Conservation (phyloP, 225 moss, liverwort and hornwort species). For the Thuidium tamariscinum region DNA sequence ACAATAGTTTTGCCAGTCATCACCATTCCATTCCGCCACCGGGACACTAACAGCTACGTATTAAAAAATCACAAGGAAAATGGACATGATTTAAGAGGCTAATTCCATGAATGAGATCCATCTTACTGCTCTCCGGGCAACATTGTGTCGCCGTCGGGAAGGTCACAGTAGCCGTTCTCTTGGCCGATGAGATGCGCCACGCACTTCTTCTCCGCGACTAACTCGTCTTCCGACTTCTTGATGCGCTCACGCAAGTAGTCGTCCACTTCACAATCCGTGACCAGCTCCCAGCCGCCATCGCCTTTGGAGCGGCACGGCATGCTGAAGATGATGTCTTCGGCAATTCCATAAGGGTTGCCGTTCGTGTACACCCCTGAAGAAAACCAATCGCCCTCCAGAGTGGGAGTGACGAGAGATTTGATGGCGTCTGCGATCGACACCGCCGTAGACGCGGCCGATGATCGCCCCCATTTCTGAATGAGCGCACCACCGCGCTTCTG, state of each 20-base stretch:
- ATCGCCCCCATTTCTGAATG: constrained; percentile 91
- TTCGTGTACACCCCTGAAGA: constrained; percentile 72
- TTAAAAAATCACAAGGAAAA: not conserved
- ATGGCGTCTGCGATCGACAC: constrained; percentile 89
- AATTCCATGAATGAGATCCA: not conserved
- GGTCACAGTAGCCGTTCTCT: constrained; percentile 37
- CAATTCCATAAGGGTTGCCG: constrained; percentile 86
- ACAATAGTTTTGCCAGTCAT: constrained; percentile 1
- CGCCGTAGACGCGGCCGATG: constrained; percentile 93
- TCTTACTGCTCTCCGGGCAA: constrained; percentile 39
- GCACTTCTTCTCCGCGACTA: constrained; percentile 74
- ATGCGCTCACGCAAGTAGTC: constrained; percentile 67
- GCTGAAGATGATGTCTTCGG: constrained; percentile 80
- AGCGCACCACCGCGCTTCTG: constrained; percentile 87
- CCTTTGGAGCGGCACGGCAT: constrained; percentile 87
- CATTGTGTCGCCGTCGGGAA: constrained; percentile 74
- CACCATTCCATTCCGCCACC: not conserved
- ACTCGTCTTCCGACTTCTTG: constrained; percentile 76
- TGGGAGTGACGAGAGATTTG: constrained; percentile 72
- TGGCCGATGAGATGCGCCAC: constrained; percentile 81
- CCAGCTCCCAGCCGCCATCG: constrained; percentile 82
- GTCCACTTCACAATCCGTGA: constrained; percentile 48
- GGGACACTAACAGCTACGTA: not conserved
- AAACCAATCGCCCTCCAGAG: constrained; percentile 85
- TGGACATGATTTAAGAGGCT: not conserved